Evolutionary conservation across 2,329 filamentous ascomycete species (phyloP).

Genomic region (Trichoderma simmonsii): DNA sequence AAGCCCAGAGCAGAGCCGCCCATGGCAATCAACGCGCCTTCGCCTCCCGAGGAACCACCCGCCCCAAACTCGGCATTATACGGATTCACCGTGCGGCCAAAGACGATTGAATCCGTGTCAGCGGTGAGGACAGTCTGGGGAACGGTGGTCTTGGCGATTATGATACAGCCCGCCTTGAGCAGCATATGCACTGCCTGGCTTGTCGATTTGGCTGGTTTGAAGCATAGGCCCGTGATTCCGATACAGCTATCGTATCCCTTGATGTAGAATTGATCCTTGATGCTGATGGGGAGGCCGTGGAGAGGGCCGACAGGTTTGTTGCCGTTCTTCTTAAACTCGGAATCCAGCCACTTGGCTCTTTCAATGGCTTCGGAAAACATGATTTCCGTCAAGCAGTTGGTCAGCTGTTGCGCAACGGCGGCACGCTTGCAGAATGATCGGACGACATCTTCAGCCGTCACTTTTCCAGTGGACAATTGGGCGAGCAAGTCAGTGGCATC

Average conservation of each 20-base stretch:
- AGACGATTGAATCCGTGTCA: neutral
- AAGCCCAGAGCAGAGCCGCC: constrained; percentile 45
- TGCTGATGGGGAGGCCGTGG: neutral
- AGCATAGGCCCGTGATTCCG: neutral
- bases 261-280: neutral
- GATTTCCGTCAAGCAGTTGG: neutral
- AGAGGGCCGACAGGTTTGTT: neutral
- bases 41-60: constrained; percentile 41
- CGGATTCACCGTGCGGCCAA: constrained; percentile 27
- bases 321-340: neutral
- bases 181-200: neutral
- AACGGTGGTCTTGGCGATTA: neutral
- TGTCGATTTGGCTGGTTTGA: neutral
- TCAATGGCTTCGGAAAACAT: neutral
- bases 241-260: neutral
- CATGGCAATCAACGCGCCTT: constrained; percentile 39
- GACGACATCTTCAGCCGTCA: neutral
- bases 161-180: neutral
- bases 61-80: neutral
- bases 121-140: neutral
- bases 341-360: neutral
- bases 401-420: neutral
- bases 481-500: neutral
- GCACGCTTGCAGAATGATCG: neutral
- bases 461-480: neutral